These are phyloP conservation scores for Stromatinia cepivora DNA, from an alignment of 2,329 filamentous ascomycete species.

Conservation along the genomic window DNA sequence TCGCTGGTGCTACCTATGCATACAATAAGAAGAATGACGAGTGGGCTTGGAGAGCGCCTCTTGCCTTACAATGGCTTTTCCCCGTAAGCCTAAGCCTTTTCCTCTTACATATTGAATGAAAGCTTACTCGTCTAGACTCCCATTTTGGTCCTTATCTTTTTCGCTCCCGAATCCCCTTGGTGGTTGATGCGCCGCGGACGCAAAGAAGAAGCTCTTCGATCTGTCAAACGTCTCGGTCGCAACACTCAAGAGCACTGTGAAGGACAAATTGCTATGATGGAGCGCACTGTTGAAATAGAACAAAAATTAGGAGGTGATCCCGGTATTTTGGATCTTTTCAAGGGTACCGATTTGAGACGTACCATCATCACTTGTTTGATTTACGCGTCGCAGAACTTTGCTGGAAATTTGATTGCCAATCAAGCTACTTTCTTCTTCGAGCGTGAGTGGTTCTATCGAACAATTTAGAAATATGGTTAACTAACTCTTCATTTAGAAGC, in stretches of 20 bases:
- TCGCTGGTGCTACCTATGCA: slow-evolving; percentile 55
- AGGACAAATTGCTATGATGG: slow-evolving; percentile 56
- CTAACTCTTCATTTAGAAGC: slow-evolving; percentile 54
- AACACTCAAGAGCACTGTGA: slow-evolving; percentile 49
- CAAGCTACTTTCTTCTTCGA: slow-evolving; percentile 62
- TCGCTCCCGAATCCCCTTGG: slow-evolving; percentile 52
- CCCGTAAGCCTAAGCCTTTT: slow-evolving; percentile 34
- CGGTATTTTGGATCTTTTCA: slow-evolving; percentile 53
- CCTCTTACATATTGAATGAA: background rate
- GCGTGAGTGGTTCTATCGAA: slow-evolving; percentile 33
- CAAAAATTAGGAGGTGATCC: slow-evolving; percentile 47
- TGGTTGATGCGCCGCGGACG: slow-evolving; percentile 49
- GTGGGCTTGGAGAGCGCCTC: slow-evolving; percentile 50
- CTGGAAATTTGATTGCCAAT: slow-evolving; percentile 63
- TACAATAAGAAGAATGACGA: slow-evolving; percentile 46
- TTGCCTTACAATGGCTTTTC: slow-evolving; percentile 55
- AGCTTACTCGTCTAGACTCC: slow-evolving; percentile 41
- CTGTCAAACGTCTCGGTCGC: slow-evolving; percentile 41
- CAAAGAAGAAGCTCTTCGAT: slow-evolving; percentile 45
- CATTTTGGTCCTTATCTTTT: slow-evolving; percentile 50
- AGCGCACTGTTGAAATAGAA: slow-evolving; percentile 59
- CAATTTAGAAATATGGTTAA: slow-evolving; percentile 26
- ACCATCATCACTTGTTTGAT: slow-evolving; percentile 59
- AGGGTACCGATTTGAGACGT: slow-evolving; percentile 55
- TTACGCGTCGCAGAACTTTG: slow-evolving; percentile 60